Base-by-base conservation (phyloP, 805 yeast genomes). In the Zygosaccharomyces bisporus region DNA sequence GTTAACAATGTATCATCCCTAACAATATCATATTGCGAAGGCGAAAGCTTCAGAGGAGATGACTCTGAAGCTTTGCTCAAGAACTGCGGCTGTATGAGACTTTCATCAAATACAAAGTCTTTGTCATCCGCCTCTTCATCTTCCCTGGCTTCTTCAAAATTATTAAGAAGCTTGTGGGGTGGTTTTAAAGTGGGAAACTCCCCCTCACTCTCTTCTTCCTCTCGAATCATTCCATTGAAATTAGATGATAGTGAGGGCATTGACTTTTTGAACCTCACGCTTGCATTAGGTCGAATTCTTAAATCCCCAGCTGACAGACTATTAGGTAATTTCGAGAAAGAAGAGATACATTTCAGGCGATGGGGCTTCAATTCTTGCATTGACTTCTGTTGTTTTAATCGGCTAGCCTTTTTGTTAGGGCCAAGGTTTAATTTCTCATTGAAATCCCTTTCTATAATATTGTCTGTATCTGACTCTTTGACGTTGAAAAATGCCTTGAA, bases 381-480 rank as follows among this genome's bases (percentile, higher is more conserved):
- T 0, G 68, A 63, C 31, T 57, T 55, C 2, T 64, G 66, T 34
- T 63, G 65, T 36, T 56, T 55, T 9, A 63, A 34, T 6, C 40
- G 29, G 21, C 18, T 44, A 16, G 37, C 38, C 39, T 40, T 45
- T 18, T 21, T 44, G 29, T 31, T 37, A 21, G 34, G 18, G n/a
- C 43, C 44, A 10, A 55, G 32, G 18, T 32, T 48, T 18, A 53
- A 21, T 19, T 40, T 49, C 13, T 47, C 45, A 24, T 46, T 49
- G 37, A 55, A 50, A 10, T 50, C 48, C 6, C 46, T 42, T 16
- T 38, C 24, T 4, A 27, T 19, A 20, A 34, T 35, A 13, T 34
- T 41, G n/a, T 29, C 34, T 17, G 19, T 35, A 20, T 40, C 31
- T 8, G 35, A 16, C 4, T 41, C 37, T 8, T 41, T 40, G 34